Evolutionary conservation across 371 early-diverging fungal genomes (phyloP).

Genomic region (Batrachochytrium dendrobatidis): DNA sequence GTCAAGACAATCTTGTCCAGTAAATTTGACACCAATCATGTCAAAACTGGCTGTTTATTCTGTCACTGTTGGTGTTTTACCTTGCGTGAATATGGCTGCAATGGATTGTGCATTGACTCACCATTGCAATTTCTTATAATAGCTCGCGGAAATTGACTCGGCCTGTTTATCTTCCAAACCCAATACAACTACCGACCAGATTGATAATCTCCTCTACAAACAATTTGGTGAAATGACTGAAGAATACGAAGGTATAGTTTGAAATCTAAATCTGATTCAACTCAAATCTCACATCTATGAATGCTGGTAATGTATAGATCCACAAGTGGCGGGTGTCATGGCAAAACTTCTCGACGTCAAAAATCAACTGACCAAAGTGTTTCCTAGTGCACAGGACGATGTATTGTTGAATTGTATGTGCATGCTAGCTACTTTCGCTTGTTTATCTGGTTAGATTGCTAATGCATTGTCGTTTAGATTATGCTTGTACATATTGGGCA

Average conservation of each 20-base stretch:
- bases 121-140: not conserved
- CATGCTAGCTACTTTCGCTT: not conserved
- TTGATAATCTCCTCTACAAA: constrained; percentile 30
- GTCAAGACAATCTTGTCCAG: too few species aligned
- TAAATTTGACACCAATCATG: too few species aligned
- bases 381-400: constrained; percentile 34
- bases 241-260: constrained; percentile 30
- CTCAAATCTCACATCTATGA: too few species aligned
- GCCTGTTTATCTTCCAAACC: constrained; percentile 4
- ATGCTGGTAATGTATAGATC: constrained; percentile 18
- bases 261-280: not conserved
- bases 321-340: constrained; percentile 22
- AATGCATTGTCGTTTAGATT: constrained; percentile 16
- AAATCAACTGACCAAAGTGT: constrained; percentile 15
- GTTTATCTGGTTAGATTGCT: not conserved
- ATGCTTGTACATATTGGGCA: constrained; percentile 31
- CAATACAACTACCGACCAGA: constrained; percentile 18
- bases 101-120: too few species aligned
- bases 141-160: constrained; percentile 29
- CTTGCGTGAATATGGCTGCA: too few species aligned
- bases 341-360: constrained; percentile 26
- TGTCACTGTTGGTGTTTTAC: too few species aligned
- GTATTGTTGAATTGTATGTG: constrained; percentile 37
- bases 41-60: too few species aligned
- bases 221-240: constrained; percentile 47